Percentiles rank a stretch among this genome's conserved stretches.
Evolutionary conservation across 345 rosid species (phyloP).

Genomic region (Melaleuca alternifolia): DNA sequence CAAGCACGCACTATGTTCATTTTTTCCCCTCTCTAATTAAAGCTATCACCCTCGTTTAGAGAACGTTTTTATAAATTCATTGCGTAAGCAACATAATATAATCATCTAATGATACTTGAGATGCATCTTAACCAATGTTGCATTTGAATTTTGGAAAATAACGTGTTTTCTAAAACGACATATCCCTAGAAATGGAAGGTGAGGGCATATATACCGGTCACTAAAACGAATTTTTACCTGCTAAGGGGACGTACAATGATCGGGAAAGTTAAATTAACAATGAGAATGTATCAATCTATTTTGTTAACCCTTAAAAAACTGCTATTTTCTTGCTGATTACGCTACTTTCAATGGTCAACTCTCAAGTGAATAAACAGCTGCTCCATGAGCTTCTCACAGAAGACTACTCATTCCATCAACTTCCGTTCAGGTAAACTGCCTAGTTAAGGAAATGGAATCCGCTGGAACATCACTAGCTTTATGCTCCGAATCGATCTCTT

Average conservation of each 20-base stretch:
- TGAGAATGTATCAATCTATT: not conserved
- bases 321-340: not conserved
- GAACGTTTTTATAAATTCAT: too few relatives aligned
- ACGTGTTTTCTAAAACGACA: rapidly evolving
- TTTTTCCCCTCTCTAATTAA: too few relatives aligned
- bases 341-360: not conserved
- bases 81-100: rapidly evolving
- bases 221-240: rapidly evolving
- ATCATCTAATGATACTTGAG: not conserved
- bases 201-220: rapidly evolving
- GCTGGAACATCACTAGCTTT: not conserved
- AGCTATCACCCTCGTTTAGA: not conserved
- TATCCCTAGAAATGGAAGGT: not conserved
- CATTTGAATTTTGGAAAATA: too few relatives aligned
- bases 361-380: not conserved
- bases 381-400: not conserved
- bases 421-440: rapidly evolving
- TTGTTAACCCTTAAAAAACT: not conserved
- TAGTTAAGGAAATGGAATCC: not conserved
- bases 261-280: not conserved
- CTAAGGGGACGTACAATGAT: not conserved
- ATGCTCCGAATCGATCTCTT: not conserved
- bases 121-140: not conserved
- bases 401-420: not conserved
- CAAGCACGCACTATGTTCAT: too few relatives aligned